Conservation (phyloP, 2,329 filamentous ascomycete species). For the Ophiostoma quercus region DNA sequence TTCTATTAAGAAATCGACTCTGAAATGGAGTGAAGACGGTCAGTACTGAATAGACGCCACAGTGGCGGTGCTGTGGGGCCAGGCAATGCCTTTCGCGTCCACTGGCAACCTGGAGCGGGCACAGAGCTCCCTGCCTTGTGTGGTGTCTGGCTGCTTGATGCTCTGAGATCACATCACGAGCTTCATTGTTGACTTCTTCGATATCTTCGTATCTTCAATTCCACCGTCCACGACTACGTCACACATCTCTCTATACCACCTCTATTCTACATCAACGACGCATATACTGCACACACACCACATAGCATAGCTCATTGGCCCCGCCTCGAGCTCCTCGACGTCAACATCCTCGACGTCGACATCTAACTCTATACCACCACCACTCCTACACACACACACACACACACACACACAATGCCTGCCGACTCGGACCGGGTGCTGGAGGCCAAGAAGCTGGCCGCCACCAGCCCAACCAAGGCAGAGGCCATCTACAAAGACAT, state of each 20-base stretch:
- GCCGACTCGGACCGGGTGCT: constrained; percentile 64
- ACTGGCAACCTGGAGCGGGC: constrained; percentile 23
- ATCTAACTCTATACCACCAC: neutral
- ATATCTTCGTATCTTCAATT: neutral
- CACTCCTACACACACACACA: neutral
- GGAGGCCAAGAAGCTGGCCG: constrained; percentile 80
- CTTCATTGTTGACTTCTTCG: constrained; percentile 13
- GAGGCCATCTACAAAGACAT: constrained; percentile 87
- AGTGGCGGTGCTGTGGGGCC: constrained; percentile 17
- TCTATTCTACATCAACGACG: too few relatives aligned
- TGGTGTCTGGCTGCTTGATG: neutral
- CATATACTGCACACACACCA: neutral
- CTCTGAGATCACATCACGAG: neutral
- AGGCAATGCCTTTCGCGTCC: constrained; percentile 21
- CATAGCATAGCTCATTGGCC: neutral
- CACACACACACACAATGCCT: constrained; percentile 41
- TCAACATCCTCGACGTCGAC: neutral
- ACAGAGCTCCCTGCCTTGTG: constrained; percentile 6
- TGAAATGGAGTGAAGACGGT: neutral
- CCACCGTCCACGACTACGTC: neutral
- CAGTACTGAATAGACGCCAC: constrained; percentile 12
- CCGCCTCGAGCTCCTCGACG: neutral
- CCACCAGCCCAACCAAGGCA: constrained; percentile 75
- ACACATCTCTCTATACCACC: too few relatives aligned
- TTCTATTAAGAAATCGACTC: neutral